These are phyloP conservation scores for Toxicodendron radicans DNA, from an alignment of 345 rosid genomes.

Conservation along the genomic window DNA sequence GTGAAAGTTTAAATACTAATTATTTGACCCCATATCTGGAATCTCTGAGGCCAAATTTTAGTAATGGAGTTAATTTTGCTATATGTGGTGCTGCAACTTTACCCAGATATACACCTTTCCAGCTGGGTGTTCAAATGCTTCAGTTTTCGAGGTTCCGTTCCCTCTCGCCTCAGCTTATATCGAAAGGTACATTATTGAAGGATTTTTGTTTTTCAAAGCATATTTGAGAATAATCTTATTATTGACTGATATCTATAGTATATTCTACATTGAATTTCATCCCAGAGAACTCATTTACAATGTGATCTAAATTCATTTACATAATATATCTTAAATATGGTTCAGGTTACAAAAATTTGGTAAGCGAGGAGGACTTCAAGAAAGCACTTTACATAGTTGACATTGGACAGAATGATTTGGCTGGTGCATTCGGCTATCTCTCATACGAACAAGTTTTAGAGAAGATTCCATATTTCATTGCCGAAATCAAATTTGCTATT, in stretches of 20 bases:
- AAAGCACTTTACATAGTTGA: slow-evolving; percentile 61
- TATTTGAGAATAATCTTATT: too few relatives aligned
- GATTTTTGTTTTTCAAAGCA: not conserved
- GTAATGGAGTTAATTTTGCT: slow-evolving; percentile 41
- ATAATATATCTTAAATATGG: not conserved
- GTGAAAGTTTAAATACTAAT: slow-evolving; percentile 35
- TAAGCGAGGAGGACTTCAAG: slow-evolving; percentile 39
- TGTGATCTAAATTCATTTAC: not conserved
- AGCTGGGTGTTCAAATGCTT: slow-evolving; percentile 36
- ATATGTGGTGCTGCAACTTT: slow-evolving; percentile 34
- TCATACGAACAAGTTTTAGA: slow-evolving; percentile 35
- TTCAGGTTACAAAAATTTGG: slow-evolving; percentile 39
- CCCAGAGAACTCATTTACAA: not conserved
- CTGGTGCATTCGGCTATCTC: slow-evolving; percentile 34
- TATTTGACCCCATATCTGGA: slow-evolving; percentile 41
- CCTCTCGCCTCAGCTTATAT: slow-evolving; percentile 36
- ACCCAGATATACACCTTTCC: slow-evolving; percentile 34
- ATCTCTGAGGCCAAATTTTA: slow-evolving; percentile 36
- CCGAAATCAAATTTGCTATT: slow-evolving; percentile 51
- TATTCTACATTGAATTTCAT: not conserved
- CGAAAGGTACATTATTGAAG: slow-evolving; percentile 21
- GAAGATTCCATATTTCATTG: slow-evolving; percentile 49
- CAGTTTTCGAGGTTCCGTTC: slow-evolving; percentile 44
- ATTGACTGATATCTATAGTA: too few relatives aligned
- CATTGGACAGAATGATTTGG: slow-evolving; percentile 73